Evolutionary conservation across 495 filamentous ascomycete species (phyloP).

Genomic region (Neurospora sublineolata): DNA sequence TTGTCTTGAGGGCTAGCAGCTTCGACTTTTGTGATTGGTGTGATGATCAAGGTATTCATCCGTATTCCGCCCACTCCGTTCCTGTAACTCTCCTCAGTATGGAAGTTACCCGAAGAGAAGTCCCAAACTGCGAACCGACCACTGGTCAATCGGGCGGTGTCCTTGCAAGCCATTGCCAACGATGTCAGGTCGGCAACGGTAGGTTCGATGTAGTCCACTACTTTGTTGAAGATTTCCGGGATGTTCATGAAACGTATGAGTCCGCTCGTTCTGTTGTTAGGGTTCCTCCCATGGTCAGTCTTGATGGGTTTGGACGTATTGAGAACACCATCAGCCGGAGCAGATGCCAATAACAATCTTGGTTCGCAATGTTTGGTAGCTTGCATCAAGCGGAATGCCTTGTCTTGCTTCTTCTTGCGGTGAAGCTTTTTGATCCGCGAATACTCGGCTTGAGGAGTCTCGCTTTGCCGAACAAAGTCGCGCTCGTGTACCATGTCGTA

Average conservation of each 20-base stretch:
- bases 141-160: not conserved
- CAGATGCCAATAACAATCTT: not conserved
- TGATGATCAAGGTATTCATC: slow-evolving; percentile 5
- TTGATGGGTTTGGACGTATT: not conserved
- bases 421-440: not conserved
- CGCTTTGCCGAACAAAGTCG: not conserved
- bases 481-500: not conserved
- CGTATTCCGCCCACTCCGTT: not conserved
- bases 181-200: slow-evolving; percentile 9
- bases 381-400: not conserved
- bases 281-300: not conserved
- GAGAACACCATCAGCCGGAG: not conserved
- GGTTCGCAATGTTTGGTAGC: not conserved
- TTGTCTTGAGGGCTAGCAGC: not conserved
- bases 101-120: not conserved
- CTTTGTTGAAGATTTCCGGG: not conserved
- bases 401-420: not conserved
- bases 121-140: slow-evolving; percentile 6
- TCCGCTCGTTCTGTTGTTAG: not conserved
- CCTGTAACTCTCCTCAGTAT: not conserved
- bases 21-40: not conserved
- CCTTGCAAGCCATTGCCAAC: slow-evolving; percentile 7
- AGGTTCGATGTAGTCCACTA: slow-evolving; percentile 2
- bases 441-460: not conserved
- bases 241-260: slow-evolving; percentile 1